These are phyloP conservation scores for Aspergillus latus DNA, from an alignment of 2,329 filamentous ascomycete genomes.

Conservation along the genomic window DNA sequence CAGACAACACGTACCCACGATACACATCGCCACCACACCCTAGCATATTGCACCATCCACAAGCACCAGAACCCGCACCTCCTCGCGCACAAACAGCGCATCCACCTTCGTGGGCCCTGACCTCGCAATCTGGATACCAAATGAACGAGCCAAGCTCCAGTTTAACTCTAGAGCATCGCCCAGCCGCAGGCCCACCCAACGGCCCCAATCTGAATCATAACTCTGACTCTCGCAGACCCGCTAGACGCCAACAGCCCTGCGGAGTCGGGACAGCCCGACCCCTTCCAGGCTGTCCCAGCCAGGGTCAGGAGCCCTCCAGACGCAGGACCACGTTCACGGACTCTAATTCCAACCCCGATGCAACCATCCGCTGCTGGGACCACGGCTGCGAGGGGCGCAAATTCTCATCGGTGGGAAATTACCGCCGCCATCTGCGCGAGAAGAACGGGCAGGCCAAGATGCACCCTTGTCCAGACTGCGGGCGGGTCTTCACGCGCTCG, in stretches of 20 bases:
- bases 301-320: not conserved
- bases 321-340: not conserved
- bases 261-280: not conserved
- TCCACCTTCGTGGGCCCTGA: not conserved
- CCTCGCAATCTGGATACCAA: not conserved
- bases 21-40: no score
- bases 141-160: not conserved
- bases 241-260: not conserved
- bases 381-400: not conserved
- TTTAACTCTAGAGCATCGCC: not conserved
- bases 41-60: no score
- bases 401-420: not conserved
- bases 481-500: not conserved
- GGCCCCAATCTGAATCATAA: not conserved
- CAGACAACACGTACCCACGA: not conserved
- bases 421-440: not conserved
- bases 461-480: not conserved
- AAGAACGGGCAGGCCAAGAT: not conserved
- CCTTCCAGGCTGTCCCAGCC: not conserved
- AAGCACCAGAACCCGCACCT: no score
- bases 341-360: not conserved
- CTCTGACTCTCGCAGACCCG: not conserved
- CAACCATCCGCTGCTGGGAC: not conserved
- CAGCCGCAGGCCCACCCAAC: not conserved
- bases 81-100: no score